These are phyloP conservation scores for Rhypophila decipiens DNA, from an alignment of 495 filamentous ascomycete species.

Conservation along the genomic window DNA sequence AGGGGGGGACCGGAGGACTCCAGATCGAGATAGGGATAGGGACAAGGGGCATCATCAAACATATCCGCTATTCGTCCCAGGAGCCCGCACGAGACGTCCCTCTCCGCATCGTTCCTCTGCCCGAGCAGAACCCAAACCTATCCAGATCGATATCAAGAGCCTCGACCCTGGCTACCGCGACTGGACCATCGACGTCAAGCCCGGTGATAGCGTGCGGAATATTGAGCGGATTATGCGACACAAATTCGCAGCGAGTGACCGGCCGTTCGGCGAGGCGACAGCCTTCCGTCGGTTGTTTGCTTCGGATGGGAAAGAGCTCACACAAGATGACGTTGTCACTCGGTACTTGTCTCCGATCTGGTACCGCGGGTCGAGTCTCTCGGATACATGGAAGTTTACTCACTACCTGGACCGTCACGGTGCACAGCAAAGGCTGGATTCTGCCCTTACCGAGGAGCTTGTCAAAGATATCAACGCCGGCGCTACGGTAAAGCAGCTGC, in stretches of 20 bases:
- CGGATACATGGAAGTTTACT: slow-evolving; percentile 18
- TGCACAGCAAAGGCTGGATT: slow-evolving; percentile 7
- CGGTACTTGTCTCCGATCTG: slow-evolving; percentile 4
- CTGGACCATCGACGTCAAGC: slow-evolving; percentile 1
- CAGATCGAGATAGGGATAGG: slow-evolving; percentile 3
- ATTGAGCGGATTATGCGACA: slow-evolving; percentile 8
- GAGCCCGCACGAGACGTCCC: neutral
- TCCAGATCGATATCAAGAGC: slow-evolving; percentile 11
- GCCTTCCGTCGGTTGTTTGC: slow-evolving; percentile 7
- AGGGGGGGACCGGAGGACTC: no score
- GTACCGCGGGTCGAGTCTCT: slow-evolving; percentile 13
- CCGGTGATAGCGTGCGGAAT: slow-evolving; percentile 1
- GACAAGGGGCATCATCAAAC: no score
- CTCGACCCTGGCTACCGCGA: slow-evolving; percentile 8
- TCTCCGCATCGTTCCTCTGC: neutral
- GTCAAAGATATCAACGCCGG: slow-evolving; percentile 15
- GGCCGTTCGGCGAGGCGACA: slow-evolving; percentile 3
- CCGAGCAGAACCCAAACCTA: no score
- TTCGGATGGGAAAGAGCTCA: slow-evolving; percentile 5
- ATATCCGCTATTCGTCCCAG: slow-evolving; percentile 1
- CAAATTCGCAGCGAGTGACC: neutral
- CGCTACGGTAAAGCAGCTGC: slow-evolving; percentile 16
- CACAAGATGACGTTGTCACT: neutral
- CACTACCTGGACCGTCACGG: slow-evolving; percentile 14
- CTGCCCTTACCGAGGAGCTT: slow-evolving; percentile 5